These are phyloP conservation scores for Fusarium mangiferae DNA, from an alignment of 2,329 filamentous ascomycete genomes.

Conservation along the genomic window DNA sequence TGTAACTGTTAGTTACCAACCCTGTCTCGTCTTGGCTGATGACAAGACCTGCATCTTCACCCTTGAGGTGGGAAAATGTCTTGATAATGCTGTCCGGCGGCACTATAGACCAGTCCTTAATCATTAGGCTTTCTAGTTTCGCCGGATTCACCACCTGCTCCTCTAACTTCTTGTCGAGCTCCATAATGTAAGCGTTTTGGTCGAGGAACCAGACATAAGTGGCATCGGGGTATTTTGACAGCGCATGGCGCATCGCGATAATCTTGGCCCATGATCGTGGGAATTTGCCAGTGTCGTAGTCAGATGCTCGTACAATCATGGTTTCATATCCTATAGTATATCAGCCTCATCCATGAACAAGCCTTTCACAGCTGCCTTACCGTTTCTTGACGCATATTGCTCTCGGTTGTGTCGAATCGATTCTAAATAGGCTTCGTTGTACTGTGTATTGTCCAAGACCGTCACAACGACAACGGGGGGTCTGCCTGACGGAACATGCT, in stretches of 20 bases:
- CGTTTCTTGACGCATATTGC: constrained; percentile 86
- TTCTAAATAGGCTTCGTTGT: constrained; percentile 74
- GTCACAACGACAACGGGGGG: constrained; percentile 84
- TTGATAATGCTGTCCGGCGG: constrained; percentile 97
- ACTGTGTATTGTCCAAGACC: constrained; percentile 74
- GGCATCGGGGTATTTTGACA: constrained; percentile 80
- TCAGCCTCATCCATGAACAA: constrained; percentile 5
- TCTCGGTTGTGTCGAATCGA: constrained; percentile 84
- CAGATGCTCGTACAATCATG: constrained; percentile 80
- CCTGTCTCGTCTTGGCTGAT: constrained; percentile 87
- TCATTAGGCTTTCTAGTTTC: constrained; percentile 81
- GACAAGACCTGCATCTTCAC: constrained; percentile 81
- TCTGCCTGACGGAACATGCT: constrained; percentile 61
- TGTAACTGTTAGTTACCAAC: constrained; percentile 78
- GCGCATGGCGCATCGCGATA: constrained; percentile 87
- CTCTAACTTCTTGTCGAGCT: constrained; percentile 75
- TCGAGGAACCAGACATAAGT: constrained; percentile 90
- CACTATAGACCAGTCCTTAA: constrained; percentile 85
- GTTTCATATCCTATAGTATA: constrained; percentile 79
- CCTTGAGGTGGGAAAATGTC: constrained; percentile 85
- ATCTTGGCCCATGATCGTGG: constrained; percentile 79
- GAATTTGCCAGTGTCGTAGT: constrained; percentile 75
- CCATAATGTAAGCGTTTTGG: constrained; percentile 88
- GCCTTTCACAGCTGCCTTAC: constrained; percentile 60
- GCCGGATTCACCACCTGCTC: constrained; percentile 74